Evolutionary conservation across 2,329 filamentous ascomycete genomes (phyloP).

Genomic region (Diplodia intermedia): DNA sequence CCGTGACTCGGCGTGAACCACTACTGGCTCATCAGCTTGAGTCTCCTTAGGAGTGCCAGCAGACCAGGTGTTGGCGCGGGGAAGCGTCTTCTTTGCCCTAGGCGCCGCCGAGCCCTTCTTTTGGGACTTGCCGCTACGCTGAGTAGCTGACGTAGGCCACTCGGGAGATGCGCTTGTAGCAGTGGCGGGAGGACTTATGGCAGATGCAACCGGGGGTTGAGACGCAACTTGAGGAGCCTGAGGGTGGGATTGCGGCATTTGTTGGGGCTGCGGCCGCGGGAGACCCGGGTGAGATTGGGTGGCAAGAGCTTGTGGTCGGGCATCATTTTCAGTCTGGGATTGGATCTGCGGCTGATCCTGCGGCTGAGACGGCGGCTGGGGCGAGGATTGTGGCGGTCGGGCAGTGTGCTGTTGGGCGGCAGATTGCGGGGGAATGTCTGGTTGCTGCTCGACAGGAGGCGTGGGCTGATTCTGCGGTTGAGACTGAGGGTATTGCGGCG

Average conservation of each 20-base stretch:
- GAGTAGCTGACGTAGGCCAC: background rate
- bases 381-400: background rate
- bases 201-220: background rate
- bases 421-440: background rate
- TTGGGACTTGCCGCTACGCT: background rate
- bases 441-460: background rate
- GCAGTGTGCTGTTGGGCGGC: background rate
- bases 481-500: background rate
- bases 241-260: background rate
- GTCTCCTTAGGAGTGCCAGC: constrained; percentile 39
- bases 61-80: constrained; percentile 49
- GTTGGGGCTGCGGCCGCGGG: background rate
- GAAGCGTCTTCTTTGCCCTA: constrained; percentile 41
- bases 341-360: background rate
- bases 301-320: background rate
- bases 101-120: constrained; percentile 35
- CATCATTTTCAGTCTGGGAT: background rate
- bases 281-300: background rate
- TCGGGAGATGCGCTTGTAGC: background rate
- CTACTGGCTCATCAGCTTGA: constrained; percentile 40
- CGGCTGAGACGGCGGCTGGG: background rate
- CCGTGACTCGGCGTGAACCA: background rate
- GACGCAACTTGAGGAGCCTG: background rate
- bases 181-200: constrained; percentile 4
- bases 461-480: background rate